Conservation (phyloP, 192 early-diverging fungal species). For the Coemansia sp. region DNA sequence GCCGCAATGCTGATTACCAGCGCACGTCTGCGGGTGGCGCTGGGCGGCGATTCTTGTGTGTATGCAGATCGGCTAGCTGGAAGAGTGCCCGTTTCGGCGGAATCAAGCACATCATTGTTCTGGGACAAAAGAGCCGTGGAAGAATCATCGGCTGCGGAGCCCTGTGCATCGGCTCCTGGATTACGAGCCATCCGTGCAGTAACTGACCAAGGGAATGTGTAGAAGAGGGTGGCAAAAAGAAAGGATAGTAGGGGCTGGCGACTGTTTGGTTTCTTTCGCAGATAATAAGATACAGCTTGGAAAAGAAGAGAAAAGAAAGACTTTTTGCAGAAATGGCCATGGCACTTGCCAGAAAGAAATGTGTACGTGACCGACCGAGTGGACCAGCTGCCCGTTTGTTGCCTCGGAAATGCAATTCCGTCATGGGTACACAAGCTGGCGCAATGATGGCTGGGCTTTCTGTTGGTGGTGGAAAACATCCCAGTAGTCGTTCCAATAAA, state of each 20-base stretch:
- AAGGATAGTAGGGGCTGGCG: too few species aligned
- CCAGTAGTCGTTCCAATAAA: too few species aligned
- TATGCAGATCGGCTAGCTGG: background rate
- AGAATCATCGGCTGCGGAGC: constrained; percentile 6
- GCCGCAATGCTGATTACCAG: constrained; percentile 7
- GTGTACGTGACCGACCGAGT: too few species aligned
- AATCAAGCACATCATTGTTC: background rate
- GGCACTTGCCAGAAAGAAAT: too few species aligned
- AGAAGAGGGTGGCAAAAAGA: background rate
- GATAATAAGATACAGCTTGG: background rate
- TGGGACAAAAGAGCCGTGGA: constrained; percentile 14
- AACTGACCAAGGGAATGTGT: background rate
- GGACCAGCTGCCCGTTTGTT: too few species aligned
- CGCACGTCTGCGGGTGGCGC: constrained; percentile 5
- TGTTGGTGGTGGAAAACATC: too few species aligned
- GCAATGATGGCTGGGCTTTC: too few species aligned
- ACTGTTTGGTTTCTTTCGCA: background rate
- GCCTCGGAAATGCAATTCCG: too few species aligned
- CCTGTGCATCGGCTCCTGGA: constrained; percentile 2
- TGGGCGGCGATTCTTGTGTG: background rate
- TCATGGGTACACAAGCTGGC: too few species aligned
- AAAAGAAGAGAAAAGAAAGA: background rate
- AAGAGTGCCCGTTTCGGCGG: constrained; percentile 3
- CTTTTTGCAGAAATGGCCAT: too few species aligned
- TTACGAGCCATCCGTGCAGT: constrained; percentile 3